phyloP scores from a whole-genome alignment of 139 green algal genomes.

The Axilococcus clingmanii region DNA sequence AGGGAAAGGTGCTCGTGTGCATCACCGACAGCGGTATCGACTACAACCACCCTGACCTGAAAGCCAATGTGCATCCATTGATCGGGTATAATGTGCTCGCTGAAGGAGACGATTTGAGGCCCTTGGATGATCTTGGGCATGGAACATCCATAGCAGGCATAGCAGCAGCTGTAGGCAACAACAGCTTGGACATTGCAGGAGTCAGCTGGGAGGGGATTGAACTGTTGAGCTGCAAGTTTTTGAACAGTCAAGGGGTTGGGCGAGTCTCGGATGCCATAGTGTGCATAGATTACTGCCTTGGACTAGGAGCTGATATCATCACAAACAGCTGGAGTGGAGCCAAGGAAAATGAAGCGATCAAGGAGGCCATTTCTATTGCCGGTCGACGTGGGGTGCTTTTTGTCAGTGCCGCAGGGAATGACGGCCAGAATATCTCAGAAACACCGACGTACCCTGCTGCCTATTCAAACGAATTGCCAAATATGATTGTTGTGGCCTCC shows the following conservation, averaged over 20 bases:
- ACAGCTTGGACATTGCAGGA: constrained; percentile 7
- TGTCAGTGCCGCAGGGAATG: constrained; percentile 1
- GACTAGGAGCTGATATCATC: constrained; percentile 3
- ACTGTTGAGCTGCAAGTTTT: constrained; percentile 19
- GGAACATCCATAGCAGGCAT: constrained; percentile 15
- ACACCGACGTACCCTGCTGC: not conserved
- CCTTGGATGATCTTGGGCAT: constrained; percentile 6
- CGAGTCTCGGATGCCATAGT: constrained; percentile 4
- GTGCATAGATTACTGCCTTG: constrained; percentile 16
- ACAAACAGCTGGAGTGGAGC: constrained; percentile 13
- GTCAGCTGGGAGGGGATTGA: constrained; percentile 4
- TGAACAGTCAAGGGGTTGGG: constrained; percentile 7
- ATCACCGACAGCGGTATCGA: constrained; percentile 10
- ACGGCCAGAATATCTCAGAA: not conserved
- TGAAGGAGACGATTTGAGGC: not conserved
- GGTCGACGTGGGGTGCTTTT: not conserved
- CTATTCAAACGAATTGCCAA: not conserved
- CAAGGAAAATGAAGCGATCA: constrained; percentile 1
- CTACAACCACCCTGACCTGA: constrained; percentile 7
- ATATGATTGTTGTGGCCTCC: constrained; percentile 1
- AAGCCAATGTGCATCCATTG: not conserved
- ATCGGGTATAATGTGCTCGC: constrained; percentile 2
- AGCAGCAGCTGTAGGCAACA: constrained; percentile 1
- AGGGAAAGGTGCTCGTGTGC: not conserved
- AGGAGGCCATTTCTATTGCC: not conserved